Conservation (phyloP, 768 basidiomycete genomes). For the Strobilomyces dryophilus region DNA sequence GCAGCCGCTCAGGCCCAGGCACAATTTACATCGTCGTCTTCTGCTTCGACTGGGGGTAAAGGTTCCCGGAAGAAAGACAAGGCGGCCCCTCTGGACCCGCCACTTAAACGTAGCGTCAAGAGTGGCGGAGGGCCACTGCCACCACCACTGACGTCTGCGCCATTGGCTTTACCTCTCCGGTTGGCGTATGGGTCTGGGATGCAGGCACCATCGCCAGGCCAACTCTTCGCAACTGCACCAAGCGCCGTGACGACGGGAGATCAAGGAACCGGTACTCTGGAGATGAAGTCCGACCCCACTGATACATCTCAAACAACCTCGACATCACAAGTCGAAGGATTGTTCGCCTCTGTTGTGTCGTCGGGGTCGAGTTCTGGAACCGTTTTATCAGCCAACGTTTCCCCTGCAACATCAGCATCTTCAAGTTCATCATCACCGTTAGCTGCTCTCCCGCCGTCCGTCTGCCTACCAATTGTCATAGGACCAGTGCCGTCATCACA, state of each 20-base stretch:
- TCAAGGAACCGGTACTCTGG: neutral
- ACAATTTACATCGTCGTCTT: slow-evolving; percentile 20
- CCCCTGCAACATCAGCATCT: slow-evolving; percentile 9
- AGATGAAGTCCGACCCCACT: slow-evolving; percentile 4
- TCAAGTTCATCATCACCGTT: slow-evolving; percentile 20
- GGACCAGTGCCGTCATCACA: slow-evolving; percentile 67
- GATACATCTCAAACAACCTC: slow-evolving; percentile 4
- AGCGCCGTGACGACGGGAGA: neutral
- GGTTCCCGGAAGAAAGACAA: slow-evolving; percentile 58
- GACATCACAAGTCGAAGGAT: neutral
- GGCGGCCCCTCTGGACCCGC: slow-evolving; percentile 48
- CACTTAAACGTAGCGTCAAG: slow-evolving; percentile 67
- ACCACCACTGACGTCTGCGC: slow-evolving; percentile 65
- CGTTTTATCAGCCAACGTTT: slow-evolving; percentile 14
- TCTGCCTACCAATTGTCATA: slow-evolving; percentile 74
- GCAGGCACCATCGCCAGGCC: slow-evolving; percentile 1
- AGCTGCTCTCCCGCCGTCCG: slow-evolving; percentile 34
- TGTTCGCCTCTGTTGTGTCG: neutral
- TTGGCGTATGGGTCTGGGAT: slow-evolving; percentile 3
- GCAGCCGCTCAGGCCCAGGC: slow-evolving; percentile 30
- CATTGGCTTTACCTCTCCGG: slow-evolving; percentile 47
- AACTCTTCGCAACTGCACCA: slow-evolving; percentile 8
- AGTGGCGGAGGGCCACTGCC: slow-evolving; percentile 57
- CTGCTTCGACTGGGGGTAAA: slow-evolving; percentile 30
- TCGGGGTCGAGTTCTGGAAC: slow-evolving; percentile 2